These are phyloP conservation scores for Typha latifolia DNA, from an alignment of 176 grass and related monocot genomes.

Conservation along the genomic window DNA sequence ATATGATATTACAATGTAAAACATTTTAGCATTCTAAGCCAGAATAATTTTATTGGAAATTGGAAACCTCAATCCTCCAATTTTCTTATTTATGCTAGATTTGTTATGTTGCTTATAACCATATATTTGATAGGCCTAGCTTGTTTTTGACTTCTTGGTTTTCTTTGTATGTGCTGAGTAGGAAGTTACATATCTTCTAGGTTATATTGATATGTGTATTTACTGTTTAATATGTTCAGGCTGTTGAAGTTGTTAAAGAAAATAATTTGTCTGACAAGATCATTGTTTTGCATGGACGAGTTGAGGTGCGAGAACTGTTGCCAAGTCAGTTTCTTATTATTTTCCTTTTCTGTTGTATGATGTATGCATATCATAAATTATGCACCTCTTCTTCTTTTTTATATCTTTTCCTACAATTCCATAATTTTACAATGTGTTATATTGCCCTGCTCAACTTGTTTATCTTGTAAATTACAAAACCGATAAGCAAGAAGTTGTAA, in stretches of 20 bases:
- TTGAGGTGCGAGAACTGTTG: slow-evolving; percentile 41
- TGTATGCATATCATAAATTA: not conserved
- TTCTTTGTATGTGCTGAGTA: not conserved
- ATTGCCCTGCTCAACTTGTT: not conserved
- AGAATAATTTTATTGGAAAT: too few species aligned
- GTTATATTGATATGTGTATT: slow-evolving; percentile 8
- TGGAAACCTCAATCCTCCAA: too few species aligned
- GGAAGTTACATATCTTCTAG: not conserved
- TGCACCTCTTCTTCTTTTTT: not conserved
- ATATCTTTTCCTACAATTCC: not conserved
- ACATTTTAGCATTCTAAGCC: too few species aligned
- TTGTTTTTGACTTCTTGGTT: not conserved
- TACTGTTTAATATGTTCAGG: slow-evolving; percentile 45
- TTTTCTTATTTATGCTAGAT: too few species aligned
- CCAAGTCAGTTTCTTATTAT: slow-evolving; percentile 1
- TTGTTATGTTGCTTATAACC: too few species aligned
- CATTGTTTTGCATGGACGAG: slow-evolving; percentile 77
- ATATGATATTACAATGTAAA: too few species aligned
- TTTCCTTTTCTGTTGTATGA: slow-evolving; percentile 6
- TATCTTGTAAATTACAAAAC: not conserved
- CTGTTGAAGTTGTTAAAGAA: slow-evolving; percentile 85
- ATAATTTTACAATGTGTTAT: not conserved
- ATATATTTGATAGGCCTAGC: not conserved
- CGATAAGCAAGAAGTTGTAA: not conserved
- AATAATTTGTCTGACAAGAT: slow-evolving; percentile 90